Base-by-base conservation (phyloP, 2,329 filamentous ascomycete species). In the Colletotrichum sp. region DNA sequence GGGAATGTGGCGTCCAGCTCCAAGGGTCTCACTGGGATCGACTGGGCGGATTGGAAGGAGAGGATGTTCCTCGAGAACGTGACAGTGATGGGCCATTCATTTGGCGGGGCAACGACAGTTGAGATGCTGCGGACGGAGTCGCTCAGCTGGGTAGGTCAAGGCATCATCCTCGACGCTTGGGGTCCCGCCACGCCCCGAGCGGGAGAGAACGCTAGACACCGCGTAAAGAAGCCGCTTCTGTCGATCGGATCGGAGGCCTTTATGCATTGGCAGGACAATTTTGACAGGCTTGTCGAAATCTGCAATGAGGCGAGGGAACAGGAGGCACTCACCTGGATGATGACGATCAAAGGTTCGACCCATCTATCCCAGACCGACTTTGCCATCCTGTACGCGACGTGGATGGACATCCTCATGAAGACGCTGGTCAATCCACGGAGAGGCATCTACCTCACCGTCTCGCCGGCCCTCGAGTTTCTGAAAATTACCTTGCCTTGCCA, bases 351-450 rank as follows among this genome's bases (percentile, higher is more conserved):
- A 49, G 93, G 93, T 30, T 92, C 92, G 2, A 90, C 94, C 2
- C 92, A 94, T 80, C 86, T 94, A 34, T 91, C 89, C 7, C 92
- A 94, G 81, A 92, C 90, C 3, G 92, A 94, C 82, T 94, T 94
- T 80, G 90, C 90, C 3, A 84, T 94, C 3, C 83, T 94, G 21
- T 94, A 94, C 79, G 90, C 89, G 6, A 87, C 88, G 55, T 85
- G 91, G 78, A 90, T 90, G 81, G 89, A 90, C 2, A 81, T 91
- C 10, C 83, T 93, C 16, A 85, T 92, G 77, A 94, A 94, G 81
- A 90, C 90, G 67, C 90, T 92, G 16, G 89, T 92, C n/a, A 88
- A 94, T 79, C 91, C 92, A 0, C 84, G 88, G 64, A 87, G 92
- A 71, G 92, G 92, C 4, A 88, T 94, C 30, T 90, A 92, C 80